phyloP scores from a whole-genome alignment of 148 eudicot species.

The Diospyros lotus region DNA sequence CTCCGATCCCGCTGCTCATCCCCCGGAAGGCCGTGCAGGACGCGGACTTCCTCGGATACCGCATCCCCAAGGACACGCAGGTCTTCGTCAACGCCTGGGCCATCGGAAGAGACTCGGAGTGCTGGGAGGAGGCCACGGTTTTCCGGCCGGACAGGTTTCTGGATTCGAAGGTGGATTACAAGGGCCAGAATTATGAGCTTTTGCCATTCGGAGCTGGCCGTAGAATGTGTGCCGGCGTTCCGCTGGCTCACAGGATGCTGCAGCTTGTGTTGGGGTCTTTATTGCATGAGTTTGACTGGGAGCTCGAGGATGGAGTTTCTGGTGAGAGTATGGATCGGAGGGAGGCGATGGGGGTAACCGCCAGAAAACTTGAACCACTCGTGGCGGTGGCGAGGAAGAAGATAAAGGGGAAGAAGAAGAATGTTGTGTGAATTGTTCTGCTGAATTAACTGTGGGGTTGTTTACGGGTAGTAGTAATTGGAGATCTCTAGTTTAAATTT shows the following conservation, averaged over 20 bases:
- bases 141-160: slow-evolving; percentile 14
- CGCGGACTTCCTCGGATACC: slow-evolving; percentile 23
- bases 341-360: slow-evolving; percentile 16
- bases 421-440: too few species aligned
- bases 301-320: slow-evolving; percentile 6
- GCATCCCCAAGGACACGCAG: slow-evolving; percentile 24
- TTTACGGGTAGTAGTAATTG: too few species aligned
- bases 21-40: slow-evolving; percentile 21
- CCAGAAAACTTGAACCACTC: slow-evolving; percentile 15
- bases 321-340: slow-evolving; percentile 13
- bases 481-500: too few species aligned
- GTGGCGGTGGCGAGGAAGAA: slow-evolving; percentile 1
- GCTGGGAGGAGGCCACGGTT: slow-evolving; percentile 5
- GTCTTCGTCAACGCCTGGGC: slow-evolving; percentile 14
- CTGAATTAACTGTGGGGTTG: too few species aligned
- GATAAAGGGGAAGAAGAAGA: background rate
- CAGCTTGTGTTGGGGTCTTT: slow-evolving; percentile 18
- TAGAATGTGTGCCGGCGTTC: slow-evolving; percentile 14
- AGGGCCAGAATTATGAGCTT: slow-evolving; percentile 19
- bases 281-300: slow-evolving; percentile 26
- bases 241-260: slow-evolving; percentile 18
- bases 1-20: slow-evolving; percentile 24
- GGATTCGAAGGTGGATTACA: slow-evolving; percentile 13
- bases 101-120: slow-evolving; percentile 11
- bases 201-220: slow-evolving; percentile 31